Evolutionary conservation across 208 protist genomes (phyloP), one percentile per base, ranked within the genome.

Genomic region (Naegleria gruberi): DNA sequence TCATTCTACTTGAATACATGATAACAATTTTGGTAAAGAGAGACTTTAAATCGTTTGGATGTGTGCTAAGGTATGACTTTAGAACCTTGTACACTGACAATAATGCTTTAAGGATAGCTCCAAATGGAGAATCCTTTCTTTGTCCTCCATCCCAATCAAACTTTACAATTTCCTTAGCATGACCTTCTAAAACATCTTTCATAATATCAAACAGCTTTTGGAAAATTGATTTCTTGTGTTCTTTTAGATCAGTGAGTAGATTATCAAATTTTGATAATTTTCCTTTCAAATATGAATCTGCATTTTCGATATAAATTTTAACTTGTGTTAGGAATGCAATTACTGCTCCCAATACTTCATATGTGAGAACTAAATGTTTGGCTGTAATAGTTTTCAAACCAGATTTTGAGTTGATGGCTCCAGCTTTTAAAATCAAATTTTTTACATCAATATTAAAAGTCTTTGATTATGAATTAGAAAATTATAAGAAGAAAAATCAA

Each of bases 381-480:
- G 65, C 65, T 37, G 65, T 77, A n/a, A 77, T 77, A 12, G 65
- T 77, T n/a, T 77, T 77, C 34, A 77, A 77, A 37, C 65, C 65
- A 37, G 26, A 37, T 77, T 77, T 77, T 37, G 17, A 26, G 34
- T 77, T 77, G 34, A 77, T 77, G 26, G 65, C 65, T 37, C 65
- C 65, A 15, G 65, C 65, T 77, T 77, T 77, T n/a, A 77, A 37
- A 77, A 77, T 77, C 6, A 77, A n/a, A 77, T 77, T 77, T 77
- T 37, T 77, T n/a, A 37, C 30, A 2, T 77, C 65, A 7, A 77
- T 8, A 77, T 77, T 77, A 37, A 65, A 65, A 10, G 30, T 23
- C 51, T 65, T 30, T 15, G 15, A 65, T 30, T 10, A 65, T 65
- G 12, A 23, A 23, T 4, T 65, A 23, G 12, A 65, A 65, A 23